Percentiles rank a stretch among this genome's conserved stretches.
Conservation (phyloP, 768 basidiomycete species). For the Neoboletus magnificus region DNA sequence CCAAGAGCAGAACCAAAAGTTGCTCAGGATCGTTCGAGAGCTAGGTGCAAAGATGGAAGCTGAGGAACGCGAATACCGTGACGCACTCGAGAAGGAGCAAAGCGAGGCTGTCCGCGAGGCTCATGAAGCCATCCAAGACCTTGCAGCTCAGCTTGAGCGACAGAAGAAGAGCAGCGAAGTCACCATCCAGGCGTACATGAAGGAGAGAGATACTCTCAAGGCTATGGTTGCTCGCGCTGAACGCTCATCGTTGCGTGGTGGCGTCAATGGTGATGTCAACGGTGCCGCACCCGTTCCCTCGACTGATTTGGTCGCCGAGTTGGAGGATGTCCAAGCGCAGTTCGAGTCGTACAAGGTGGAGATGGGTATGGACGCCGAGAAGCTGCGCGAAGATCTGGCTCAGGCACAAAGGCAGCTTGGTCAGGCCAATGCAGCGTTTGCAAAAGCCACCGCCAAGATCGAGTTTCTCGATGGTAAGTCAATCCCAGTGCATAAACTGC, state of each 20-base stretch:
- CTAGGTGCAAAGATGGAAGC: conserved; percentile 82
- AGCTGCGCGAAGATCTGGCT: conserved; percentile 67
- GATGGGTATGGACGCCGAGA: conserved; percentile 73
- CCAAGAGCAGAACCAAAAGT: conserved; percentile 90
- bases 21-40: conserved; percentile 79
- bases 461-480: conserved; percentile 72
- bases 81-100: conserved; percentile 68
- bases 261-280: conserved; percentile 34
- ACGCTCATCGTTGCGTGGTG: conserved; percentile 15
- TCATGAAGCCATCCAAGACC: conserved; percentile 76
- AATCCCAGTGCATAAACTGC: not conserved
- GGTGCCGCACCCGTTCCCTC: conserved; percentile 18
- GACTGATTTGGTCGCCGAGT: conserved; percentile 52
- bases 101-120: conserved; percentile 82
- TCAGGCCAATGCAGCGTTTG: conserved; percentile 61
- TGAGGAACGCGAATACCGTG: conserved; percentile 75
- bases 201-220: conserved; percentile 84
- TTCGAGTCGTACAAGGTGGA: conserved; percentile 80
- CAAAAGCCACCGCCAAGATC: conserved; percentile 80
- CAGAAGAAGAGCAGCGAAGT: conserved; percentile 68
- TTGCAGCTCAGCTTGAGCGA: conserved; percentile 73
- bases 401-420: conserved; percentile 66
- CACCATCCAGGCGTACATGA: conserved; percentile 77
- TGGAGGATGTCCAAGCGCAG: conserved; percentile 71
- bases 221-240: conserved; percentile 63